A percentile compares a stretch with the other conserved stretches of the same genome.
phyloP scores from a whole-genome alignment of 2,329 filamentous ascomycete species.

The Trichoderma hamatum region DNA sequence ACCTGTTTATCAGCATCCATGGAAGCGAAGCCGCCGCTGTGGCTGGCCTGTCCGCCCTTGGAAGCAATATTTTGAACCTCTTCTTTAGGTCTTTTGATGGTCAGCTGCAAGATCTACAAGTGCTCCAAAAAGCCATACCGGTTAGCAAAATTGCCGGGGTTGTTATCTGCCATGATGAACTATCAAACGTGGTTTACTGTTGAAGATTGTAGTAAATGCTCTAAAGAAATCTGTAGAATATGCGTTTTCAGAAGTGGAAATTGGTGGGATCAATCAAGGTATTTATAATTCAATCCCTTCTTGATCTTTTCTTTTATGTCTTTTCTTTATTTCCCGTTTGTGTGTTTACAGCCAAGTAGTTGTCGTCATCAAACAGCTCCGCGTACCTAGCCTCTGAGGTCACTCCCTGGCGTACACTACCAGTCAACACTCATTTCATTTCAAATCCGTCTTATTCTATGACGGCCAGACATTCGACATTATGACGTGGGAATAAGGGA shows the following conservation, averaged over 20 bases:
- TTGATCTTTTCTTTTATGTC: not conserved
- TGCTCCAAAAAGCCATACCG: conserved; percentile 26
- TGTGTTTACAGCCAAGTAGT: not conserved
- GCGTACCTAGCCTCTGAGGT: not conserved
- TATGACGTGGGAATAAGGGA: not conserved
- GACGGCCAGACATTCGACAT: not conserved
- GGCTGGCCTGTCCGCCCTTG: conserved; percentile 47
- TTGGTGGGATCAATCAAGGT: not conserved
- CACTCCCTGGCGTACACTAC: not conserved
- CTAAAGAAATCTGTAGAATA: not conserved
- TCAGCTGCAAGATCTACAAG: not conserved
- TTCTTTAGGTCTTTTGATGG: conserved; percentile 39
- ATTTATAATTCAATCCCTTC: not conserved
- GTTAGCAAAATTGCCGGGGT: conserved; percentile 38
- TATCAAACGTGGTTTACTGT: not conserved
- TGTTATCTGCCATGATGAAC: conserved; percentile 83
- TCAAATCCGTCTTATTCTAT: not conserved
- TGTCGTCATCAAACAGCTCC: conserved; percentile 2
- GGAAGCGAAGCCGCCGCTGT: conserved; percentile 44
- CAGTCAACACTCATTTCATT: not conserved
- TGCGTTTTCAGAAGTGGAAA: accelerated
- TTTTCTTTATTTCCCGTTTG: not conserved
- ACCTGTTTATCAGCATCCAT: conserved; percentile 49
- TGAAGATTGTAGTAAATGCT: not conserved
- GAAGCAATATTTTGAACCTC: conserved; percentile 49